Percentiles rank a stretch among this genome's conserved stretches.
These are phyloP conservation scores for Neonectria sp. DNA, from an alignment of 2,329 filamentous ascomycete genomes.

Conservation along the genomic window DNA sequence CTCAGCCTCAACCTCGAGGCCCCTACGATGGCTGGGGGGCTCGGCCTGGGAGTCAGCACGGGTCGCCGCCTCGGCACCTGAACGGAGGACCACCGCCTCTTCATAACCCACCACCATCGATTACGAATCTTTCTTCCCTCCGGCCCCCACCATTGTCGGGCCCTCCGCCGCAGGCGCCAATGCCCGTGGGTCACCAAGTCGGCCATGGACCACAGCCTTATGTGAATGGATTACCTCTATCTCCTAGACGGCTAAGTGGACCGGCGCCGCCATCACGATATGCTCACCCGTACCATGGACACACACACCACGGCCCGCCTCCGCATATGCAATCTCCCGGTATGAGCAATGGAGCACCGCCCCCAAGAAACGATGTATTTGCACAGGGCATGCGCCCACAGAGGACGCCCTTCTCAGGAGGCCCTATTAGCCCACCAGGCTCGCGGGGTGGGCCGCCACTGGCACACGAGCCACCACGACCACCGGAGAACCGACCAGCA, in stretches of 20 bases:
- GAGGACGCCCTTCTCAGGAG: slow-evolving; percentile 58
- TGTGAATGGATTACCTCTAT: slow-evolving; percentile 63
- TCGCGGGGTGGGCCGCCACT: slow-evolving; percentile 57
- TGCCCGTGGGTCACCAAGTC: slow-evolving; percentile 59
- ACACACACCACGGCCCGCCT: slow-evolving; percentile 44
- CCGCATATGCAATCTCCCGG: slow-evolving; percentile 49
- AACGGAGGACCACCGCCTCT: slow-evolving; percentile 63
- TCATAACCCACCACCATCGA: slow-evolving; percentile 47
- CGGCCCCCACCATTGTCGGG: slow-evolving; percentile 64
- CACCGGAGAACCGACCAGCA: slow-evolving; percentile 62
- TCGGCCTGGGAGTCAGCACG: slow-evolving; percentile 65
- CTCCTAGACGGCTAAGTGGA: slow-evolving; percentile 63
- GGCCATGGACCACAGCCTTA: slow-evolving; percentile 51
- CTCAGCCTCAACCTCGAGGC: slow-evolving; percentile 44
- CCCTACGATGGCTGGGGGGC: slow-evolving; percentile 63
- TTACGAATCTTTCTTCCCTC: slow-evolving; percentile 60
- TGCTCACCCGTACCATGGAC: slow-evolving; percentile 53
- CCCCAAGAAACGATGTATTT: slow-evolving; percentile 53
- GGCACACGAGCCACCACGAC: slow-evolving; percentile 48
- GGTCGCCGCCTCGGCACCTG: slow-evolving; percentile 63
- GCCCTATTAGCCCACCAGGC: slow-evolving; percentile 63
- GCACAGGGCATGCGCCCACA: slow-evolving; percentile 60
- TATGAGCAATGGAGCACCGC: slow-evolving; percentile 53
- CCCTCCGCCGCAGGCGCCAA: slow-evolving; percentile 59
- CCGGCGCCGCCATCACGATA: slow-evolving; percentile 61